Base-by-base conservation (phyloP, 352 stramenopile species). In the Hyaloperonospora arabidopsidis region DNA sequence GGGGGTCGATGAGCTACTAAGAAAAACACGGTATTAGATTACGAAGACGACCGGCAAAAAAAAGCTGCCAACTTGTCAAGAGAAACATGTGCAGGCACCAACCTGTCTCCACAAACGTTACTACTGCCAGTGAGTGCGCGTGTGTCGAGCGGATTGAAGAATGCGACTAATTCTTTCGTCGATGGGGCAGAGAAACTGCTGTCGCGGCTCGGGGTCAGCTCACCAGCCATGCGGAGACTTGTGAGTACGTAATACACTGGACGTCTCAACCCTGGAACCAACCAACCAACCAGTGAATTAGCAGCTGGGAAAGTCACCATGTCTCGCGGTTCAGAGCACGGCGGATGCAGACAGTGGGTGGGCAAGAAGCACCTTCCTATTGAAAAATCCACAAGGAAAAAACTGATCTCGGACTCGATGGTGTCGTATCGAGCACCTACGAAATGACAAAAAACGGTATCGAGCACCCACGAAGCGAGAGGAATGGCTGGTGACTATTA, bases 81-180 rank as follows among this genome's bases (percentile, higher is more conserved):
- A 21, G 13, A 62, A 61, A 34, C 51, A 65, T 38, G 48, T 68
- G 56, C 35, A 59, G 50, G 49, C 43, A 68, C 54, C 34, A 59
- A 68, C 35, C 41, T 58, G 55, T 72, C 44, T 67, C 57, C 48
- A 67, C 59, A 70, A 61, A 57, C 47, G 57, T 61, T 69, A 69
- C 47, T 61, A 45, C 36, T 46, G 51, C 38, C 13, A 8, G 25
- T 10, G 25, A 8, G 8, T 4, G 25, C 25, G 25, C 25, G 25
- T n/a, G 1, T 65, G 67, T 61, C 41, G 32, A 52, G 19, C 21
- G 43, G 49, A 66, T 60, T 61, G 45, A 65, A 55, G 46, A 65
- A 49, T 59, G 54, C 45, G 34, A 29, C 59, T 35, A 50, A 28
- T 19, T 57, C 15, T n/a, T 49, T 34, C 40, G 36, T 21, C 17